Percentiles rank a stretch among this genome's conserved stretches.
phyloP scores from a whole-genome alignment of 345 rosid genomes.

The Gossypium thurberi region DNA sequence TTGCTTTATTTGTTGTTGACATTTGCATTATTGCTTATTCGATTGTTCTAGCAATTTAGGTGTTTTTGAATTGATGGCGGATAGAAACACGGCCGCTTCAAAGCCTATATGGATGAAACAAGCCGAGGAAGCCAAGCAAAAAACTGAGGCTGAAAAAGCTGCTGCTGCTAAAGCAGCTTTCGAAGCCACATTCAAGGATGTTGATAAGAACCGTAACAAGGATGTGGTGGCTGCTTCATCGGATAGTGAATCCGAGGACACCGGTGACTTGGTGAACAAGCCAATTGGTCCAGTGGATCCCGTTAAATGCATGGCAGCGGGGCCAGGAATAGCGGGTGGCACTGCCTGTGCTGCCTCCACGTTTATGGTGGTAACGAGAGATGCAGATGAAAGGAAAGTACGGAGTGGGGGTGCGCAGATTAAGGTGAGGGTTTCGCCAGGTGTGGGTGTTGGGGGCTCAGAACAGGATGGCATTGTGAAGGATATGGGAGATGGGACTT shows the following conservation, averaged over 20 bases:
- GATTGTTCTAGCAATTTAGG: slow-evolving; percentile 2
- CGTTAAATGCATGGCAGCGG: slow-evolving; percentile 74
- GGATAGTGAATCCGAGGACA: slow-evolving; percentile 69
- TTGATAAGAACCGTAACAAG: slow-evolving; percentile 33
- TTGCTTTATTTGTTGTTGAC: not conserved
- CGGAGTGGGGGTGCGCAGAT: slow-evolving; percentile 67
- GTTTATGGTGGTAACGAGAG: slow-evolving; percentile 74
- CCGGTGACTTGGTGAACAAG: slow-evolving; percentile 53
- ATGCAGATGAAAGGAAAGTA: slow-evolving; percentile 79
- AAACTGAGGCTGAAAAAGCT: slow-evolving; percentile 79
- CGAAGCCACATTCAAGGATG: slow-evolving; percentile 82
- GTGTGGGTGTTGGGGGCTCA: slow-evolving; percentile 87
- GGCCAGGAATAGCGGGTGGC: slow-evolving; percentile 90
- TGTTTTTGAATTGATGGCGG: slow-evolving; percentile 38
- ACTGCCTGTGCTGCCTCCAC: slow-evolving; percentile 86
- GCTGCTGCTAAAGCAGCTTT: slow-evolving; percentile 98
- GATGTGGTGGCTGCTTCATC: slow-evolving; percentile 44
- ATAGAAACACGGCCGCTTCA: slow-evolving; percentile 29
- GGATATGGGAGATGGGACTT: slow-evolving; percentile 91
- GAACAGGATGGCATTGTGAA: slow-evolving; percentile 91
- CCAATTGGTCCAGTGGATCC: slow-evolving; percentile 94
- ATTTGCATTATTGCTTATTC: not conserved
- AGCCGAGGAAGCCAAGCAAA: slow-evolving; percentile 90
- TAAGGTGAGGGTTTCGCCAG: slow-evolving; percentile 76
- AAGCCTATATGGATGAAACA: slow-evolving; percentile 96